phyloP scores from a whole-genome alignment of 2,329 filamentous ascomycete species.

The Elsinoe fawcettii region DNA sequence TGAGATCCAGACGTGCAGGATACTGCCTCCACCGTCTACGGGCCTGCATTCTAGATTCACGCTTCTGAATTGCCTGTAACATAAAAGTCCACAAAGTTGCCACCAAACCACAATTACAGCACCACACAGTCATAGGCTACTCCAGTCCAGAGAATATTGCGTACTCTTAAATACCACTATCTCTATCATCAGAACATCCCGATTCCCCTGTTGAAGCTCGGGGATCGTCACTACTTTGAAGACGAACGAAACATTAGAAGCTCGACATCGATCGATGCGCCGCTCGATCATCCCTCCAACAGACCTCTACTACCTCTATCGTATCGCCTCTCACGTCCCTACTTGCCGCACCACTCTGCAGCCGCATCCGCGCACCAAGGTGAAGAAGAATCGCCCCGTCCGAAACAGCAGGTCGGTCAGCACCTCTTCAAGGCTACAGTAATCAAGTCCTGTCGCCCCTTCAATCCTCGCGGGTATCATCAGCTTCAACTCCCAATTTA shows the following conservation, averaged over 20 bases:
- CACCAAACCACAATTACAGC: too few species aligned
- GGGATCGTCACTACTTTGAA: background rate
- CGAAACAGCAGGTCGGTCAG: background rate
- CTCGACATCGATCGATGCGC: slow-evolving; percentile 10
- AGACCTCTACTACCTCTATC: slow-evolving; percentile 8
- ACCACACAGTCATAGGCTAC: too few species aligned
- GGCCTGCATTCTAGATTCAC: background rate
- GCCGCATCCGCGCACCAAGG: background rate
- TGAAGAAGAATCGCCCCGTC: background rate
- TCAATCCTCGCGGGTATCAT: too few species aligned
- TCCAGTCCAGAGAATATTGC: too few species aligned
- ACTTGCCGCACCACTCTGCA: background rate
- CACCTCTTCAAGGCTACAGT: background rate
- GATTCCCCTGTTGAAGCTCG: too few species aligned
- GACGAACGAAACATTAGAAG: too few species aligned
- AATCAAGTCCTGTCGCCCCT: background rate
- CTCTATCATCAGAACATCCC: too few species aligned
- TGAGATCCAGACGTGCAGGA: background rate
- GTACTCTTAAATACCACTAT: too few species aligned
- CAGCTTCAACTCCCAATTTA: too few species aligned
- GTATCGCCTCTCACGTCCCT: background rate
- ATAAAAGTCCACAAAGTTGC: background rate
- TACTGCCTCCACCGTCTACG: background rate
- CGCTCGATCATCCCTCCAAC: slow-evolving; percentile 6
- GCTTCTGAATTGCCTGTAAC: background rate